Evolutionary conservation across 2,329 filamentous ascomycete genomes (phyloP).

Genomic region (Monilinia laxa): DNA sequence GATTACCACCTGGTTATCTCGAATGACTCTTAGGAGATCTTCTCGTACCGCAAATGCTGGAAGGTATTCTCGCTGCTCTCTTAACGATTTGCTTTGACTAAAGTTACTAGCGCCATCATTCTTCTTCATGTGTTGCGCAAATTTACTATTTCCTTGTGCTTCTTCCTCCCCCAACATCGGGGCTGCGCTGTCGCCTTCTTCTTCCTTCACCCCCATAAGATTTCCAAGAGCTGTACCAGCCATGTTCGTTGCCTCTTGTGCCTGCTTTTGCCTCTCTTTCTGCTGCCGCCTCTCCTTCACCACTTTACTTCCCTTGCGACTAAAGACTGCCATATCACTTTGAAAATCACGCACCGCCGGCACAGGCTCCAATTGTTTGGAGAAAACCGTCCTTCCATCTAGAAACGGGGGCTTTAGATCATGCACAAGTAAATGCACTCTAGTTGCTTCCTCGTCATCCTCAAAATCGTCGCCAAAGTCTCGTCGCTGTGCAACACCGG

Average conservation of each 20-base stretch:
- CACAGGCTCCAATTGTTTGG: slow-evolving; percentile 93
- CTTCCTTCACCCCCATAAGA: slow-evolving; percentile 92
- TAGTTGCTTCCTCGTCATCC: slow-evolving; percentile 84
- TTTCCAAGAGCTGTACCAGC: slow-evolving; percentile 91
- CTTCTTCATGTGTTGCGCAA: slow-evolving; percentile 87
- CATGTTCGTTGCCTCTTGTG: slow-evolving; percentile 90
- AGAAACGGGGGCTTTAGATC: slow-evolving; percentile 92
- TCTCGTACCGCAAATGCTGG: slow-evolving; percentile 96
- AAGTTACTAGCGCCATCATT: slow-evolving; percentile 84
- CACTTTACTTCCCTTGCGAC: slow-evolving; percentile 88
- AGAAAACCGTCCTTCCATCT: slow-evolving; percentile 93
- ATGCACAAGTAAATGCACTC: slow-evolving; percentile 89
- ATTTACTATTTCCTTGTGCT: slow-evolving; percentile 68
- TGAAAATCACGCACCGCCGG: slow-evolving; percentile 90
- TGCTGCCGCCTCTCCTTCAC: slow-evolving; percentile 90
- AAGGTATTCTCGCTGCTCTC: slow-evolving; percentile 88
- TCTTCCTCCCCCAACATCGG: slow-evolving; percentile 73
- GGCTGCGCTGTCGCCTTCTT: slow-evolving; percentile 85
- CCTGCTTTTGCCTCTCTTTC: slow-evolving; percentile 88
- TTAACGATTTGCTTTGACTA: slow-evolving; percentile 85
- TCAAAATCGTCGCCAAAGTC: slow-evolving; percentile 81
- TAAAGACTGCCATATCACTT: slow-evolving; percentile 98
- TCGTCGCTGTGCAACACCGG: slow-evolving; percentile 86
- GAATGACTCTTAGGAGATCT: slow-evolving; percentile 84
- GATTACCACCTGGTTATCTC: slow-evolving; percentile 96